phyloP scores from a whole-genome alignment of 345 rosid species.

The Isatis tinctoria region DNA sequence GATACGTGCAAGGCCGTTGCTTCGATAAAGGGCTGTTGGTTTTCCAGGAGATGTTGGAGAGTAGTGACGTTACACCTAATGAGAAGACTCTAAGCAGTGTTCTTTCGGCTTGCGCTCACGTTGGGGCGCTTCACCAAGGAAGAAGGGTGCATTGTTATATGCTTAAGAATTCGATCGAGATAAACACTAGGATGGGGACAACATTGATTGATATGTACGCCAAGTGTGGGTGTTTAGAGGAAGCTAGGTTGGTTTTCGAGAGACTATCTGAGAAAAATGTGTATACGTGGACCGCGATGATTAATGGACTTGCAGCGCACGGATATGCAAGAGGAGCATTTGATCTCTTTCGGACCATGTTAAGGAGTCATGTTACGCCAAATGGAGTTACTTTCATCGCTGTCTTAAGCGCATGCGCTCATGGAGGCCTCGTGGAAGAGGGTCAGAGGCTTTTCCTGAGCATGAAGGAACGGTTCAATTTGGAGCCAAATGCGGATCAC shows the following conservation, averaged over 20 bases:
- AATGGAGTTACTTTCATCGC: constrained; percentile 33
- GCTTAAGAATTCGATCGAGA: constrained; percentile 31
- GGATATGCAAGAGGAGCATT: constrained; percentile 23
- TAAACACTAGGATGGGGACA: constrained; percentile 26
- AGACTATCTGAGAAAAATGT: constrained; percentile 21
- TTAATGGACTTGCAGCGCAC: constrained; percentile 31
- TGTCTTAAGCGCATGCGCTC: constrained; percentile 38
- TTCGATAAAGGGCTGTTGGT: no score
- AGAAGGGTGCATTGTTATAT: constrained; percentile 51
- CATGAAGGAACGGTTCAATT: constrained; percentile 23
- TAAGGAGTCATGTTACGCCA: constrained; percentile 16
- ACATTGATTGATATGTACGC: constrained; percentile 37
- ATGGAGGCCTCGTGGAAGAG: constrained; percentile 33
- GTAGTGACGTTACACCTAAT: constrained; percentile 47
- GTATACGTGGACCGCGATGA: constrained; percentile 33
- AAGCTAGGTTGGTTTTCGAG: constrained; percentile 15
- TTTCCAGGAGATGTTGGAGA: constrained; percentile 44
- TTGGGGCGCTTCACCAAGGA: constrained; percentile 44
- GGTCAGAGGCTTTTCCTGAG: constrained; percentile 23
- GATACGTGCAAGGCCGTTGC: no score
- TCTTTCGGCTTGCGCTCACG: constrained; percentile 42
- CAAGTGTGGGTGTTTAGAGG: constrained; percentile 28
- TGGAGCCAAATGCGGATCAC: constrained; percentile 18
- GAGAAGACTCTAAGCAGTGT: constrained; percentile 51
- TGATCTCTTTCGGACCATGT: constrained; percentile 29